A percentile compares a stretch with the other conserved stretches of the same genome.
Evolutionary conservation across 116 monocot genomes (phyloP).

Genomic region (Iris pallida): DNA sequence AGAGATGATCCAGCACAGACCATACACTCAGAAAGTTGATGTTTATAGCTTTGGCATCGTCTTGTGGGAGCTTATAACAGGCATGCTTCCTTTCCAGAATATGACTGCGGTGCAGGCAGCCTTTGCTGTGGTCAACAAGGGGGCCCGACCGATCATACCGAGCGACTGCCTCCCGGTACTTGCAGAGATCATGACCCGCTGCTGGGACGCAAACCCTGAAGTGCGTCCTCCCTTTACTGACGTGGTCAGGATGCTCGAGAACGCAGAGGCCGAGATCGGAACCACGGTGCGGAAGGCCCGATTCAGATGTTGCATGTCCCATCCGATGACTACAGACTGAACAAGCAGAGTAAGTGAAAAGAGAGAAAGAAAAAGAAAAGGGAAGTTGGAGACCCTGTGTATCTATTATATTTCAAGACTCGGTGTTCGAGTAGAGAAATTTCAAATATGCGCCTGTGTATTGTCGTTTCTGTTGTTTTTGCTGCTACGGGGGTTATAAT

Average conservation of each 20-base stretch:
- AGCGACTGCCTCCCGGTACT: slow-evolving; percentile 75
- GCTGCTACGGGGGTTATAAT: background rate
- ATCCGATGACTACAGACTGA: slow-evolving; percentile 29
- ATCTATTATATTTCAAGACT: background rate
- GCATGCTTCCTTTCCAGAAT: slow-evolving; percentile 84
- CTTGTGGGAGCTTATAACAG: slow-evolving; percentile 91
- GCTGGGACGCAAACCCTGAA: slow-evolving; percentile 55
- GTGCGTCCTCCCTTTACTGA: slow-evolving; percentile 23
- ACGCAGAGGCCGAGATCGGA: slow-evolving; percentile 20
- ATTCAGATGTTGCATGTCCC: slow-evolving; percentile 26
- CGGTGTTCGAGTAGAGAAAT: background rate
- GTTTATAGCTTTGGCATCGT: slow-evolving; percentile 94
- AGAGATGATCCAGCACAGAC: slow-evolving; percentile 94
- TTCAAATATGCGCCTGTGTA: background rate
- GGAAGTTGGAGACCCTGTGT: background rate
- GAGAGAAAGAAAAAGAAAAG: background rate
- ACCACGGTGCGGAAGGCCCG: slow-evolving; percentile 28
- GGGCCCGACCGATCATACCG: slow-evolving; percentile 62
- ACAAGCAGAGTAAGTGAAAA: background rate
- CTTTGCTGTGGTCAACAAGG: slow-evolving; percentile 87
- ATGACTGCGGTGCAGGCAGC: slow-evolving; percentile 92
- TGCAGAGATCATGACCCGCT: slow-evolving; percentile 71
- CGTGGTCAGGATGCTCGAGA: slow-evolving; percentile 27
- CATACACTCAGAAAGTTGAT: slow-evolving; percentile 87
- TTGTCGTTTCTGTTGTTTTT: background rate